A percentile compares a stretch with the other conserved stretches of the same genome.
Evolutionary conservation across 2,329 filamentous ascomycete species (phyloP).

Genomic region (Dactylellina cionopaga): DNA sequence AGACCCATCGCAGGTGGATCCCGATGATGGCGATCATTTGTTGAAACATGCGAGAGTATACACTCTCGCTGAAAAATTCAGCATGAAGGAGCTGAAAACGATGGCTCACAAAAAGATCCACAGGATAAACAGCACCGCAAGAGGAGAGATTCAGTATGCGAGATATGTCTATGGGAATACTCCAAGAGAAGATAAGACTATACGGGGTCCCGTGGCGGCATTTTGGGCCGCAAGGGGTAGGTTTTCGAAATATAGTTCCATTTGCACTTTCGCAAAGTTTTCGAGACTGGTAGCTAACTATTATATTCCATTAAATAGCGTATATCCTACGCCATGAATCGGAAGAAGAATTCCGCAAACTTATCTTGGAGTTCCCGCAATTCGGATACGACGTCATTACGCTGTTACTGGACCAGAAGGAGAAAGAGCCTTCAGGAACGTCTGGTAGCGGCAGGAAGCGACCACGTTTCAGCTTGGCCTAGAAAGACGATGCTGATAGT

Average conservation of each 20-base stretch:
- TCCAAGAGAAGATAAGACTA: constrained; percentile 72
- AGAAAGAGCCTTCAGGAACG: constrained; percentile 50
- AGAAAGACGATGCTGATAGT: constrained; percentile 26
- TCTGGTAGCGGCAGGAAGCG: constrained; percentile 33
- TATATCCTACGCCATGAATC: constrained; percentile 86
- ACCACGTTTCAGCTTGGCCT: constrained; percentile 46
- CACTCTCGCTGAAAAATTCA: constrained; percentile 83
- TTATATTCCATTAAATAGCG: constrained; percentile 56
- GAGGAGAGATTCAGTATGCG: constrained; percentile 90
- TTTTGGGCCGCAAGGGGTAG: constrained; percentile 75
- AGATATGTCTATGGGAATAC: constrained; percentile 89
- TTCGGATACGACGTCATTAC: constrained; percentile 89
- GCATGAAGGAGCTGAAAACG: constrained; percentile 73
- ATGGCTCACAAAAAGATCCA: constrained; percentile 91
- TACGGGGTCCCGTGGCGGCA: constrained; percentile 83
- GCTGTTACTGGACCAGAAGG: constrained; percentile 56
- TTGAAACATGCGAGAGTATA: constrained; percentile 90
- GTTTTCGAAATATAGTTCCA: too few species aligned
- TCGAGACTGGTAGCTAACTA: background rate
- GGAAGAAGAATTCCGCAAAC: constrained; percentile 81
- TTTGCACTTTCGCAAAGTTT: too few species aligned
- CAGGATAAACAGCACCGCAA: constrained; percentile 84
- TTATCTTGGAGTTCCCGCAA: constrained; percentile 89
- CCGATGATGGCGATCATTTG: constrained; percentile 82
- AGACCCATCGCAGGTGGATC: constrained; percentile 71